phyloP scores from a whole-genome alignment of 2,329 filamentous ascomycete genomes.

The Cladosporium sp. region DNA sequence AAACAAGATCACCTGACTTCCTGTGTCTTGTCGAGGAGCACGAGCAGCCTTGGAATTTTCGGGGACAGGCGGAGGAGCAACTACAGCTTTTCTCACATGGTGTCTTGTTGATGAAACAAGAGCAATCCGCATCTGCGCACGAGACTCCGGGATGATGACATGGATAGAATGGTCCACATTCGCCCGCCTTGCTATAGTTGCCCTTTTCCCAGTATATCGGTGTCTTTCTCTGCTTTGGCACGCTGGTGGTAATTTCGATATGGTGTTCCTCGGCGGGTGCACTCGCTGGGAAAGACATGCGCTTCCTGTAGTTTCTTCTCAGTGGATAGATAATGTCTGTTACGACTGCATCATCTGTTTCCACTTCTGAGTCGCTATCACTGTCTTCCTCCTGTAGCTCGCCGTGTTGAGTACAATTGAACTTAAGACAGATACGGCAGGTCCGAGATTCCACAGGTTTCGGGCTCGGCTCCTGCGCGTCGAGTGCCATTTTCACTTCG shows the following conservation, averaged over 20 bases:
- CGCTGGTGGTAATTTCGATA: not conserved
- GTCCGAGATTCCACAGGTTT: constrained; percentile 13
- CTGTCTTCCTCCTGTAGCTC: constrained; percentile 32
- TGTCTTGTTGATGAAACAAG: constrained; percentile 57
- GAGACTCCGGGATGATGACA: constrained; percentile 63
- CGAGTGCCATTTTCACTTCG: not conserved
- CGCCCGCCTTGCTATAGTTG: constrained; percentile 29
- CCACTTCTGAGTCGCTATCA: constrained; percentile 14
- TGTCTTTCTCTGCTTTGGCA: not conserved
- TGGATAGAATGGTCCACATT: constrained; percentile 56
- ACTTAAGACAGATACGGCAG: constrained; percentile 27
- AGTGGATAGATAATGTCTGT: constrained; percentile 31
- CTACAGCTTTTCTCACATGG: constrained; percentile 70
- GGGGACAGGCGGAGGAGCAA: constrained; percentile 57
- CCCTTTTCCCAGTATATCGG: constrained; percentile 9
- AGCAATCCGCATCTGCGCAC: constrained; percentile 58
- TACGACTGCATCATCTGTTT: constrained; percentile 18
- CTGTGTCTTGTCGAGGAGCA: constrained; percentile 23
- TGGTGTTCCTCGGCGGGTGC: constrained; percentile 1
- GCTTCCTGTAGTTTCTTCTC: constrained; percentile 26
- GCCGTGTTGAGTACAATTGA: constrained; percentile 38
- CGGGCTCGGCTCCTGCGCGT: not conserved
- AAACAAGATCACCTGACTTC: constrained; percentile 28
- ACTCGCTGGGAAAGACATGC: constrained; percentile 21
- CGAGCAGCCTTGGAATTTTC: constrained; percentile 41